A percentile compares a stretch with the other conserved stretches of the same genome.
These are phyloP conservation scores for Nicotiana knightiana DNA, from an alignment of 257 asterid genomes.

Conservation along the genomic window DNA sequence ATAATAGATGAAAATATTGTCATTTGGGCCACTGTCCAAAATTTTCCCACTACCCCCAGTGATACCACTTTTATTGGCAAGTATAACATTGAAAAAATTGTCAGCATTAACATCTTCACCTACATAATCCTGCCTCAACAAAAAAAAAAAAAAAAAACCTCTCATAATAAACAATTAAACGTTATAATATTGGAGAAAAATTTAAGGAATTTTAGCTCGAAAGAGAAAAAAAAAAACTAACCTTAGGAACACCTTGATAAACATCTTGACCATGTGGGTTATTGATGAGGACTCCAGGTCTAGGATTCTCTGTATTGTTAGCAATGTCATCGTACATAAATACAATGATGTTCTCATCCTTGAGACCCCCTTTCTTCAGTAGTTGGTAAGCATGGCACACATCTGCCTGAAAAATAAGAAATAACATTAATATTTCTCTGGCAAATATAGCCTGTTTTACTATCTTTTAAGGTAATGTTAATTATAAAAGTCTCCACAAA, in stretches of 20 bases:
- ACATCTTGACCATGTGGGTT: conserved; percentile 81
- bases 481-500: no score
- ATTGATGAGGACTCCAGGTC: conserved; percentile 84
- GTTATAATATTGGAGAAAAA: conserved; percentile 8
- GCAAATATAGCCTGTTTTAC: no score
- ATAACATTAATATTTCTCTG: not conserved
- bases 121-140: conserved; percentile 67
- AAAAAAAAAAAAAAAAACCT: not conserved
- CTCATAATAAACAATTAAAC: not conserved
- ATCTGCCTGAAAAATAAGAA: conserved; percentile 50
- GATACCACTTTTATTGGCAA: conserved; percentile 70
- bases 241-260: conserved; percentile 94
- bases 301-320: conserved; percentile 59
- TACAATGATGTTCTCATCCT: conserved; percentile 81
- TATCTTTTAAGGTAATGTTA: no score
- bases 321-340: conserved; percentile 95
- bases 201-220: not conserved
- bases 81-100: conserved; percentile 67
- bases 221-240: conserved; percentile 14
- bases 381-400: conserved; percentile 93
- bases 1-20: conserved; percentile 75
- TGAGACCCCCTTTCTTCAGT: conserved; percentile 72
- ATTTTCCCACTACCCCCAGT: conserved; percentile 95
- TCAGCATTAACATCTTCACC: conserved; percentile 66
- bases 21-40: conserved; percentile 77